Base-by-base conservation (phyloP, 495 filamentous ascomycete genomes). In the Penicillium flavigenum region DNA sequence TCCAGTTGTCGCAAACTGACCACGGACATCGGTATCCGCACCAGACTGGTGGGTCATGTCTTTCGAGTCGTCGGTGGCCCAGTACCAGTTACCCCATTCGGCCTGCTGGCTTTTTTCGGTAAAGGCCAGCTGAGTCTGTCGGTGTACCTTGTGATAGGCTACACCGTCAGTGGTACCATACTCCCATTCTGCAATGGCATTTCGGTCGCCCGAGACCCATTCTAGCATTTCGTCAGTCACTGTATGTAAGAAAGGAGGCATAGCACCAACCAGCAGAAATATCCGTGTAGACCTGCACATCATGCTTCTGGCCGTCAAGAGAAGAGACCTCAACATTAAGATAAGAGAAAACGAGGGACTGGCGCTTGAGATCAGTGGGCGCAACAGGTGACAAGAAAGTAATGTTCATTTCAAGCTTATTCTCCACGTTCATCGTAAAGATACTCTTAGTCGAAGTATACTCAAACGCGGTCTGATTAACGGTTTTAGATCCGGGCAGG, bases 51-150 rank as follows among this genome's bases (percentile, higher is more conserved):
- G 76, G 19, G 75, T 79, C 59, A 79, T 63, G 6, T 60, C 61
- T 0, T 63, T 24, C 3, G 36, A 47, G 16, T 64, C 68, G 48
- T 81, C 75, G 19, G 83, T 83, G 5, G 78, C 72, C 70, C 79
- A 86, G 60, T 81, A 84, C 81, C 80, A 80, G 51, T 77, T 71
- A 24, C 84, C 84, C 79, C 83, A 87, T 64, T 87, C 84, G 3
- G 73, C 77, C 49, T 80, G 79, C 47, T 87, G 79, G 16, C 62
- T 65, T 14, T 56, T 49, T 56, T 87, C 82, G 0, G 80, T 80
- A 63, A 84, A 83, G 0, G 76, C 67, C 48, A 81, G 64, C 50
- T 83, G 82, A 9, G 69, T 73, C 64, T 81, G 72, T 26, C 80
- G 74, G 59, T 79, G 78, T 34, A 87, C 65, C 44, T 74, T 74